Conservation (phyloP, 1,284 basidiomycete species). For the Phylloboletellus chloephorus region DNA sequence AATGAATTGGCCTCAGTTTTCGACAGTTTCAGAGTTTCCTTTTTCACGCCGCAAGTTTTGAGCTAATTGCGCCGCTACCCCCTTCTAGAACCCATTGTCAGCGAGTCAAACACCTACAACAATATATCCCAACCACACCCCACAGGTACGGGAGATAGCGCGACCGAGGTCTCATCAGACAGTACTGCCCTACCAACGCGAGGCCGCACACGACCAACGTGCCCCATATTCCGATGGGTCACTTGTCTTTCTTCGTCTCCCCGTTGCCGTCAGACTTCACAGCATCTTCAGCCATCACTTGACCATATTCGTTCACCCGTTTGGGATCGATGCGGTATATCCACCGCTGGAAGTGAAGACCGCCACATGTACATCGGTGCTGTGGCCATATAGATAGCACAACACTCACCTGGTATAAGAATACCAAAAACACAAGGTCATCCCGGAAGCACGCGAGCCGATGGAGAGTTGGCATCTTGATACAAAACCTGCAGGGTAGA, state of each 20-base stretch:
- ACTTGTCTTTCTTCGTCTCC: conserved; percentile 52
- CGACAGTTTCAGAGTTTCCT: conserved; percentile 9
- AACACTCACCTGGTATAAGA: conserved; percentile 72
- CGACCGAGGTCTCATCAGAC: conserved; percentile 4
- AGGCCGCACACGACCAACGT: conserved; percentile 6
- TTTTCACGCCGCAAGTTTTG: conserved; percentile 10
- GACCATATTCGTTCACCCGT: conserved; percentile 93
- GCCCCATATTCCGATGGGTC: conserved; percentile 17
- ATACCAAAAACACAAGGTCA: conserved; percentile 85
- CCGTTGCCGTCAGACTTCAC: conserved; percentile 38
- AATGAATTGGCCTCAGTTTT: conserved; percentile 8
- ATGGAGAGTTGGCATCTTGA: conserved; percentile 95
- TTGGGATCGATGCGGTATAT: conserved; percentile 94
- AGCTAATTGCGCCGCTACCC: no score
- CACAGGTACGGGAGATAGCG: conserved; percentile 14
- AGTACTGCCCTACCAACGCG: conserved; percentile 1
- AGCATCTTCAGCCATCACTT: conserved; percentile 59
- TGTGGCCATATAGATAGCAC: conserved; percentile 13
- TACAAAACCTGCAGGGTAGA: conserved; percentile 66
- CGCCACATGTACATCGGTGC: conserved; percentile 13
- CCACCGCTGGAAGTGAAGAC: conserved; percentile 63
- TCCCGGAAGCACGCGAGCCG: conserved; percentile 87
- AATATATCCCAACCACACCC: conserved; percentile 6
- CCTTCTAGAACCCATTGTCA: no score
- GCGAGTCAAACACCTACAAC: no score